These are phyloP conservation scores for Xylaria cubensis DNA, from an alignment of 495 filamentous ascomycete genomes.

Conservation along the genomic window DNA sequence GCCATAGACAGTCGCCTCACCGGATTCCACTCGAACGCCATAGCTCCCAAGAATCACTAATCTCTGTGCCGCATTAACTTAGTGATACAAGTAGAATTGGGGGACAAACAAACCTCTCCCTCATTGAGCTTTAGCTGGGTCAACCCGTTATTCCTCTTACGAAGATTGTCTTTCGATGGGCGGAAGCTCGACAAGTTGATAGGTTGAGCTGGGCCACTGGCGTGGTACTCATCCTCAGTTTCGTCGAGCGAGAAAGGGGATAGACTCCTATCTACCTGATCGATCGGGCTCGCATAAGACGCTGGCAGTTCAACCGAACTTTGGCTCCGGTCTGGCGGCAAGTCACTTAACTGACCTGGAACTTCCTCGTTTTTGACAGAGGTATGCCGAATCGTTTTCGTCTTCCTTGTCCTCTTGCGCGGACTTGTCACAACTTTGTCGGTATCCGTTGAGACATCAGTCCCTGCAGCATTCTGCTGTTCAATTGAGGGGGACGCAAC, in stretches of 20 bases:
- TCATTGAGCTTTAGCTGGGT: slow-evolving; percentile 46
- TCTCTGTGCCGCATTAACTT: slow-evolving; percentile 52
- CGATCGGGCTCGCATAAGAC: not conserved
- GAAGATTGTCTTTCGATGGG: slow-evolving; percentile 51
- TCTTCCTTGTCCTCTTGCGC: slow-evolving; percentile 19
- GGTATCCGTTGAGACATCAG: not conserved
- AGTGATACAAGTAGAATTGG: not conserved
- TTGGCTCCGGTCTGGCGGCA: not conserved
- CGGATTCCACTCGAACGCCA: slow-evolving; percentile 67
- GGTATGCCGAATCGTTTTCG: not conserved
- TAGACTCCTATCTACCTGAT: slow-evolving; percentile 24
- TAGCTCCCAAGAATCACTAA: slow-evolving; percentile 75
- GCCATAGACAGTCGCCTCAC: slow-evolving; percentile 69
- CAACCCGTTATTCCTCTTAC: slow-evolving; percentile 44
- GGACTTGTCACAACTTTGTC: slow-evolving; percentile 1
- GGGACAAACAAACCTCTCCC: slow-evolving; percentile 52
- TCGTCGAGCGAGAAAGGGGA: slow-evolving; percentile 31
- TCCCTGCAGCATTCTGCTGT: not conserved
- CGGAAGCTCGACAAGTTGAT: slow-evolving; percentile 52
- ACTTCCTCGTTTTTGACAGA: not conserved
- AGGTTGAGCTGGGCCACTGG: slow-evolving; percentile 17
- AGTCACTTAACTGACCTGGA: not conserved
- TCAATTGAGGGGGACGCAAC: slow-evolving; percentile 4
- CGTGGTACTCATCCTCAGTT: slow-evolving; percentile 5
- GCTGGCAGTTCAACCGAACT: not conserved